These are phyloP conservation scores for Tulasnella sp. DNA, from an alignment of 768 basidiomycete species.

Conservation along the genomic window DNA sequence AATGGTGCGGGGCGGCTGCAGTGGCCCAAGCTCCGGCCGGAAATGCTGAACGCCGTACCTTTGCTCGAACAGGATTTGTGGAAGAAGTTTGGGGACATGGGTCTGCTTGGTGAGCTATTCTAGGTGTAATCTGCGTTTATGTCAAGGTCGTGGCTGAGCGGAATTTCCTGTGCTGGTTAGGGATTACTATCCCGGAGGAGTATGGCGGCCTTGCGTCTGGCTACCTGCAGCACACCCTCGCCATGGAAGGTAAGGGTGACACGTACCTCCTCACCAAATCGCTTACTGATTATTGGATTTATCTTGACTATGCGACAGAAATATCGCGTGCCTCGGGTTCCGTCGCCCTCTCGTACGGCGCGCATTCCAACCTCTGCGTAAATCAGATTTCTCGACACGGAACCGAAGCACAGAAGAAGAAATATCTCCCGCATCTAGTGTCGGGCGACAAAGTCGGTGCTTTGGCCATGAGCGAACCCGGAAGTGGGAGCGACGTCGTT, in stretches of 20 bases:
- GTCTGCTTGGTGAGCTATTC: constrained; percentile 56
- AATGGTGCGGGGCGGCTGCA: constrained; percentile 29
- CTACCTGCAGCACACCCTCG: constrained; percentile 79
- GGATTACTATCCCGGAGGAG: constrained; percentile 57
- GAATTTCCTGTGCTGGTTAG: constrained; percentile 20
- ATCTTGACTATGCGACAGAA: constrained; percentile 24
- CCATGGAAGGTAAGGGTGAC: constrained; percentile 61
- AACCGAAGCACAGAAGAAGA: constrained; percentile 68
- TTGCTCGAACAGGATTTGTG: constrained; percentile 59
- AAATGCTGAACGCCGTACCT: constrained; percentile 17
- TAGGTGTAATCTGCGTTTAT: constrained; percentile 19
- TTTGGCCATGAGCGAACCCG: constrained; percentile 90
- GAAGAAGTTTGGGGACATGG: constrained; percentile 87
- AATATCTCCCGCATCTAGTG: constrained; percentile 73
- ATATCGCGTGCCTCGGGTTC: constrained; percentile 84
- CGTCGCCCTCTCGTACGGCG: constrained; percentile 84
- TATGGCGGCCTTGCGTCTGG: constrained; percentile 78
- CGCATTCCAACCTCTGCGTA: constrained; percentile 80
- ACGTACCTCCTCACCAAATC: not conserved
- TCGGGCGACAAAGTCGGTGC: constrained; percentile 71
- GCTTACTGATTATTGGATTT: not conserved
- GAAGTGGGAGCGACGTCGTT: constrained; percentile 90
- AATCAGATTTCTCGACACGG: constrained; percentile 81
- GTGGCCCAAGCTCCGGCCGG: not conserved
- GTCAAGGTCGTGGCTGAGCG: constrained; percentile 18